phyloP scores from a whole-genome alignment of 2,329 filamentous ascomycete genomes.

The Colletotrichum endophyticum region DNA sequence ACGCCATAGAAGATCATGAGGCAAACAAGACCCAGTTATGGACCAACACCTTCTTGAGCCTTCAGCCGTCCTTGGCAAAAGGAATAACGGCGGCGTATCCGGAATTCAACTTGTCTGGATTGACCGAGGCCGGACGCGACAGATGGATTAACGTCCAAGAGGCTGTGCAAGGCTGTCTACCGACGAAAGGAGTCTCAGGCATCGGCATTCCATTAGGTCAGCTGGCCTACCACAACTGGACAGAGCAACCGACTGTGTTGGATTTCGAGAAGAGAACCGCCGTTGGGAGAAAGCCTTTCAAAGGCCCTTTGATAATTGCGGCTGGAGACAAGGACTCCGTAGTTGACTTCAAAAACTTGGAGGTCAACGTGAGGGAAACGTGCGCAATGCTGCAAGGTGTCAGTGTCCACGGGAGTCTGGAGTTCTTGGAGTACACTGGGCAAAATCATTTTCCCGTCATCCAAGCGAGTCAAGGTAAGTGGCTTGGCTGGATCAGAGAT shows the following conservation, averaged over 20 bases:
- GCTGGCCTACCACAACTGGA: not conserved
- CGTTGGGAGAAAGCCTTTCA: not conserved
- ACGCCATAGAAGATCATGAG: not conserved
- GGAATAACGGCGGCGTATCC: not conserved
- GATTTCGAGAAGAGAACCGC: not conserved
- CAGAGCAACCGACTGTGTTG: not conserved
- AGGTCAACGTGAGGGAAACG: not conserved
- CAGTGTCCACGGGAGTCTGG: accelerated
- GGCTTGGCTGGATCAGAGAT: not conserved
- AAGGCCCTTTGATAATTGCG: not conserved
- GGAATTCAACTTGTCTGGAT: not conserved
- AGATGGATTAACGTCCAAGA: not conserved
- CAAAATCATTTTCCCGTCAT: not conserved
- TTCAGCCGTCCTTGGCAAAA: not conserved
- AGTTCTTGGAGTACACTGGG: not conserved
- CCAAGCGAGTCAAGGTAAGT: not conserved
- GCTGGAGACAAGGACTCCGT: not conserved
- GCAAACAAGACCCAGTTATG: not conserved
- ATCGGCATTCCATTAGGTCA: not conserved
- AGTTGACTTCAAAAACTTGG: not conserved
- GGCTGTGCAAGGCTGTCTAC: not conserved
- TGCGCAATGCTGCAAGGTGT: not conserved
- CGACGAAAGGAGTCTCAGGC: not conserved
- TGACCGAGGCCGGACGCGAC: not conserved
- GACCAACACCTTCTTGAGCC: not conserved